Conservation (phyloP, 148 eudicot genomes). For the Drosera capensis region DNA sequence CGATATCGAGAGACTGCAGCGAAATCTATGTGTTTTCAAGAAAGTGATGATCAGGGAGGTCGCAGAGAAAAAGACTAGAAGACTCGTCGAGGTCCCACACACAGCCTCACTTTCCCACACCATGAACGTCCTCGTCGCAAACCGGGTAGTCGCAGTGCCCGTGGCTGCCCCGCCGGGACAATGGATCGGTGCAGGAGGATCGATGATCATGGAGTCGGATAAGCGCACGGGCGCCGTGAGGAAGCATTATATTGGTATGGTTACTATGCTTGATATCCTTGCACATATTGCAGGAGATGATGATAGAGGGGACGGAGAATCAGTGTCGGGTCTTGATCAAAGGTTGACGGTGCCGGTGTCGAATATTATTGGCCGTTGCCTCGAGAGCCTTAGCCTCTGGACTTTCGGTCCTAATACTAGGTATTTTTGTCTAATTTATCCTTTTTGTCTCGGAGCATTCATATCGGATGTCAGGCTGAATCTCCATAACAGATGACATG, state of each 20-base stretch:
- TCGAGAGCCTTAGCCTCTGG: conserved; percentile 88
- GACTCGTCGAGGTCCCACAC: conserved; percentile 84
- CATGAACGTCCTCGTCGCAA: conserved; percentile 53
- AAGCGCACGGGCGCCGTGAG: conserved; percentile 65
- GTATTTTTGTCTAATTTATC: conserved; percentile 17
- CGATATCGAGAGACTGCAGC: too few relatives aligned
- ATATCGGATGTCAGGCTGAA: neutral
- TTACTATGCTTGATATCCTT: conserved; percentile 77
- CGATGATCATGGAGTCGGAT: conserved; percentile 85
- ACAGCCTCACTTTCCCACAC: conserved; percentile 69
- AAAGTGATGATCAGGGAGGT: conserved; percentile 38
- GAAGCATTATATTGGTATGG: conserved; percentile 87
- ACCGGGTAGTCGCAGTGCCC: conserved; percentile 68
- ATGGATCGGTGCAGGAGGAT: conserved; percentile 97
- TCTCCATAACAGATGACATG: too few relatives aligned
- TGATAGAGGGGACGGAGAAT: conserved; percentile 9
- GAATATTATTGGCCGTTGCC: conserved; percentile 67
- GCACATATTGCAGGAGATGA: conserved; percentile 49
- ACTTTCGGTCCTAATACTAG: conserved; percentile 68
- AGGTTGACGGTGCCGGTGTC: conserved; percentile 66
- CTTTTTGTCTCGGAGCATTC: neutral
- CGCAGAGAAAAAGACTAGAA: conserved; percentile 25
- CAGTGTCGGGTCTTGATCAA: conserved; percentile 12
- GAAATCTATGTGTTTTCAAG: too few relatives aligned
- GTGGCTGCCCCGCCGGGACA: conserved; percentile 97